Base-by-base conservation (phyloP, 768 basidiomycete genomes). In the Crassisporium funariophilum region DNA sequence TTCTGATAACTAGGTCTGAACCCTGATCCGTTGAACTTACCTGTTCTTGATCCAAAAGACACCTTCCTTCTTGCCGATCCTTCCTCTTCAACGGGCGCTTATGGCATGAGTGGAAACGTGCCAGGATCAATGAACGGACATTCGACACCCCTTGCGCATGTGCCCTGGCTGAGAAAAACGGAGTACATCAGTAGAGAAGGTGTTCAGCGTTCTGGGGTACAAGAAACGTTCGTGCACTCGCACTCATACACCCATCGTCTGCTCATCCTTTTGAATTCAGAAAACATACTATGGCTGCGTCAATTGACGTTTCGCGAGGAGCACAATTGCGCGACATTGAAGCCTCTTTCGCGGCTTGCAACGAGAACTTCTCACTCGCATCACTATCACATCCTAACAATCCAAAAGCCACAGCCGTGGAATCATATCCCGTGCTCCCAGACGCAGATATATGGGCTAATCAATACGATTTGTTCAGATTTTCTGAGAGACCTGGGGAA, bases 131-230 rank as follows among this genome's bases (percentile, higher is more conserved):
- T 59, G 22, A 69, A 74, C 15, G 71, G 71, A 17, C 56, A 71
- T 11, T 68, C 77, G 13, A 70, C 77, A 39, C 76, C 82, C 37
- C 70, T 78, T 7, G 76, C 71, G 5, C 77, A 91, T 47, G 94
- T 97, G 9, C 77, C 91, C 1, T 98, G 95, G 95, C 73, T 98
- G 42, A 78, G 95, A 42, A 92, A 89, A 64, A 95, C 94, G 0
- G 93, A 94, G 58, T 95, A 97, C 58, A 78, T 95, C 44, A 86
- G 82, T 48, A 69, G 87, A 55, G 70, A 82, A 69, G 64, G 76
- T 44, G 57, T 75, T 52, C 62, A 82, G 63, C 60, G 65, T 50
- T 47, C 69, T 54, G 19, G 65, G 58, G 46, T 60, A 20, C 74
- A 78, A 31, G 88, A 90, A 63, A 64, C 75, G 88, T 88, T 56